Evolutionary conservation across 805 yeast genomes (phyloP).

Genomic region (Barnettozyma sp.): DNA sequence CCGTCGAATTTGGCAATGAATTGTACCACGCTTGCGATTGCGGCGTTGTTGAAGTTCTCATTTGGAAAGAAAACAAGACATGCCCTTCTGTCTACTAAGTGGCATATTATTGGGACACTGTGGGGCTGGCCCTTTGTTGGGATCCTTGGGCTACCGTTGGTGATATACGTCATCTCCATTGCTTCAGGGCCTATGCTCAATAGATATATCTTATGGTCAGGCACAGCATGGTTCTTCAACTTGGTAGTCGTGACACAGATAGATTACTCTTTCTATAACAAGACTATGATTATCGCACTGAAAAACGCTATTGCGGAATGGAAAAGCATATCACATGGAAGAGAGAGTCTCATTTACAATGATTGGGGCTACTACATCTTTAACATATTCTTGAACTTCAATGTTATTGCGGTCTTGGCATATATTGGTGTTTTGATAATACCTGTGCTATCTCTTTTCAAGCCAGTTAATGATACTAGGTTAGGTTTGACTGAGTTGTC

Average conservation of each 20-base stretch:
- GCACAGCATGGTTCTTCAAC: conserved; percentile 20
- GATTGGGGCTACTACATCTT: conserved; percentile 63
- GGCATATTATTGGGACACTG: conserved; percentile 60
- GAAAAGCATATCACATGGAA: too few species aligned
- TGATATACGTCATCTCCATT: conserved; percentile 29
- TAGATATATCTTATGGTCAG: conserved; percentile 21
- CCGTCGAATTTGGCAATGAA: conserved; percentile 77
- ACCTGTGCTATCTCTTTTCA: conserved; percentile 17
- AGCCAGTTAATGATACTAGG: conserved; percentile 11
- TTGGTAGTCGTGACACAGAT: conserved; percentile 30
- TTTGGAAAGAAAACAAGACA: conserved; percentile 11
- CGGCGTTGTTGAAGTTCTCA: conserved; percentile 31
- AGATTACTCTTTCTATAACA: conserved; percentile 60
- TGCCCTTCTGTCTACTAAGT: conserved; percentile 31
- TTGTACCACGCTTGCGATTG: conserved; percentile 38
- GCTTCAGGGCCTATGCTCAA: conserved; percentile 7
- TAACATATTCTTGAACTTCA: conserved; percentile 72
- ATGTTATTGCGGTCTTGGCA: conserved; percentile 41
- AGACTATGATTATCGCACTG: conserved; percentile 61
- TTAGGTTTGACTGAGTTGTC: conserved; percentile 7
- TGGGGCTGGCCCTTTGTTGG: conserved; percentile 90
- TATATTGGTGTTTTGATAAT: conserved; percentile 31
- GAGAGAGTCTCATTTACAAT: conserved; percentile 85
- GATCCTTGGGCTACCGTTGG: conserved; percentile 56
- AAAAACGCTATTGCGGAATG: conserved; percentile 66